Conservation (phyloP, 1,284 basidiomycete genomes). For the Fomitiporia mediterranea region DNA sequence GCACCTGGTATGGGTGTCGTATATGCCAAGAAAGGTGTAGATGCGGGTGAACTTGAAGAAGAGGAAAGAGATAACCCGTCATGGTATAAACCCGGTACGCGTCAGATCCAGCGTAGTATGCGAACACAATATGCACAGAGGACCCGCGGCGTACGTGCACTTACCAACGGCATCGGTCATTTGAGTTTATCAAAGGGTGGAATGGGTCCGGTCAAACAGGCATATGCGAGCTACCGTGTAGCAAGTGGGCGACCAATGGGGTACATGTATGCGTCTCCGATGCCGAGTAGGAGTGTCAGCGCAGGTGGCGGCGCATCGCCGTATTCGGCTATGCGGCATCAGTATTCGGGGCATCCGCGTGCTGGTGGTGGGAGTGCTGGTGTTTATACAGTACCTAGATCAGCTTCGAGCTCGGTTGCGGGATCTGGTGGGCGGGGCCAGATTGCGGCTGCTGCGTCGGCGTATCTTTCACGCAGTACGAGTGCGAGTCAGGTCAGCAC, state of each 20-base stretch:
- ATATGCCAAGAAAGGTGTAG: background rate
- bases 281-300: background rate
- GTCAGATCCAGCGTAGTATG: conserved; percentile 4
- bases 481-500: background rate
- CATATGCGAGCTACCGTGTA: conserved; percentile 1
- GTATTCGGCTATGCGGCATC: background rate
- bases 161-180: background rate
- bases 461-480: background rate
- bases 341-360: background rate
- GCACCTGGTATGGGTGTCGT: background rate
- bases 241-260: conserved; percentile 9
- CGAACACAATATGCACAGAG: background rate
- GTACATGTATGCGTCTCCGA: conserved; percentile 14
- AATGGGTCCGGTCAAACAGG: background rate
- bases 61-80: background rate
- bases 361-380: too few relatives aligned
- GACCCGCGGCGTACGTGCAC: background rate
- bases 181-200: background rate
- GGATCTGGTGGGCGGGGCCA: background rate
- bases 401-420: too few relatives aligned
- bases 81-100: conserved; percentile 10
- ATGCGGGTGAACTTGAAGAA: background rate
- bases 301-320: too few relatives aligned
- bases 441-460: background rate
- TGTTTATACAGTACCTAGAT: too few relatives aligned